Evolutionary conservation across 2,329 filamentous ascomycete genomes (phyloP).

Genomic region (Trichoderma asperellum): DNA sequence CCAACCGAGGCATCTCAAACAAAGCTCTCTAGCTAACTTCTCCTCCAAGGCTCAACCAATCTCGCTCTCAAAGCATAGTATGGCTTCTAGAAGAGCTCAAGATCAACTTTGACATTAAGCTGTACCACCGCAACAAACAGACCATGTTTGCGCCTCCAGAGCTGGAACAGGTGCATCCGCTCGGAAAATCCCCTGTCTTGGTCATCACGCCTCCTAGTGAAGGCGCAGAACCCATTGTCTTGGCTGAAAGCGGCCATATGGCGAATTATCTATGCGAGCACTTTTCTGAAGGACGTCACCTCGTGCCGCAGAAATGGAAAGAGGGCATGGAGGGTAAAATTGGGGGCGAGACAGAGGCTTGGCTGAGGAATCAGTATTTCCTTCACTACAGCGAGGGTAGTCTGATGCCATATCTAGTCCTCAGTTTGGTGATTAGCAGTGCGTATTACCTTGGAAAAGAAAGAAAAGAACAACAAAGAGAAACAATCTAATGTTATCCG

Average conservation of each 20-base stretch:
- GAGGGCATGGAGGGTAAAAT: constrained; percentile 61
- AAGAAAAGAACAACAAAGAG: background rate
- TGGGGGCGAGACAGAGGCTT: constrained; percentile 64
- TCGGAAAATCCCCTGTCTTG: constrained; percentile 86
- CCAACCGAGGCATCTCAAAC: background rate
- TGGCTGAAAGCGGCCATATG: constrained; percentile 84
- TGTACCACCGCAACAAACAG: constrained; percentile 69
- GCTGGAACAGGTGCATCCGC: constrained; percentile 76
- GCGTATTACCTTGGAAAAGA: constrained; percentile 35
- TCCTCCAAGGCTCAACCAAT: constrained; percentile 72
- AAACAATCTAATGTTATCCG: background rate
- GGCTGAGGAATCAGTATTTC: constrained; percentile 65
- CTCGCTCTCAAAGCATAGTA: constrained; percentile 79
- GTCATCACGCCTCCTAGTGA: constrained; percentile 57
- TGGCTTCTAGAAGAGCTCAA: constrained; percentile 86
- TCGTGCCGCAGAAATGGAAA: constrained; percentile 59
- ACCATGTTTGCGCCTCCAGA: constrained; percentile 74
- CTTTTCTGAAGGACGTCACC: constrained; percentile 49
- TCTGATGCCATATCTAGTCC: constrained; percentile 72
- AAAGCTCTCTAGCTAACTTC: background rate
- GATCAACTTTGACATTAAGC: constrained; percentile 76
- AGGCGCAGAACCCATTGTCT: constrained; percentile 55
- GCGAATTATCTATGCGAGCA: constrained; percentile 79
- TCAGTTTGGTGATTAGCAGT: constrained; percentile 63
- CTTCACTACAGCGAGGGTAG: constrained; percentile 87